Base-by-base conservation (phyloP, 257 asterid genomes). In the Nicotiana sylvestris region DNA sequence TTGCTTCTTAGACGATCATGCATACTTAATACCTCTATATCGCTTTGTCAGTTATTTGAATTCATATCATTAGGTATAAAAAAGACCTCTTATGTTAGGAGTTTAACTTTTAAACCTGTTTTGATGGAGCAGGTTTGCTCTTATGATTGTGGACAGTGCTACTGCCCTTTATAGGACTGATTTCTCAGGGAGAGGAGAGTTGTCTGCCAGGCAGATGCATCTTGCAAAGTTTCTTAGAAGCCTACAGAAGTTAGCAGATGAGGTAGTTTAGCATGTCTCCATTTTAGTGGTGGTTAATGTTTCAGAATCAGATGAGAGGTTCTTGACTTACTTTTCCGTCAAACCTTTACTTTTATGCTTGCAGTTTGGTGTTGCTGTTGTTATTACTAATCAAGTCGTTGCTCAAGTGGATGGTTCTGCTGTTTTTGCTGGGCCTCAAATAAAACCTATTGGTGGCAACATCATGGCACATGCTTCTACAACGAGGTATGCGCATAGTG, bases 351-450 rank as follows among this genome's bases (percentile, higher is more conserved):
- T 77, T 65, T 74, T 15, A 32, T 53, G 43, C 25, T 81, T 90
- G 88, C 81, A 95, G 98, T 96, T 96, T 81, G 98, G 98, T 1
- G 92, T 96, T 32, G 98, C 98, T 77, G 98, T 94, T 81, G 98
- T 96, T 55, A 94, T 96, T 65, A 94, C 98, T 2, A 96, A 96
- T 91, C 99, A 96, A 93, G 99, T 96, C 15, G 99, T 96, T 37
- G 98, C 99, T 25, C 99, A 96, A 93, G 99, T 96, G 84, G 98
- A 96, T 69, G 99, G 98, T 78, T 93, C 98, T 65, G 98, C 98
- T 16, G 83, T 90, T 13, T 96, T 96, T 77, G 92, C 97, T 6
- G 98, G 98, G 49, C 99, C 98, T 39, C 99, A 94, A 85, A 66
- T 88, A 83, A 96, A 96, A 85, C 99, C 98, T 62, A 96, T 94